Evolutionary conservation across 1,284 basidiomycete species (phyloP), one percentile per base, ranked within the genome.

Genomic region (Microbotryum silenes-acaulis): DNA sequence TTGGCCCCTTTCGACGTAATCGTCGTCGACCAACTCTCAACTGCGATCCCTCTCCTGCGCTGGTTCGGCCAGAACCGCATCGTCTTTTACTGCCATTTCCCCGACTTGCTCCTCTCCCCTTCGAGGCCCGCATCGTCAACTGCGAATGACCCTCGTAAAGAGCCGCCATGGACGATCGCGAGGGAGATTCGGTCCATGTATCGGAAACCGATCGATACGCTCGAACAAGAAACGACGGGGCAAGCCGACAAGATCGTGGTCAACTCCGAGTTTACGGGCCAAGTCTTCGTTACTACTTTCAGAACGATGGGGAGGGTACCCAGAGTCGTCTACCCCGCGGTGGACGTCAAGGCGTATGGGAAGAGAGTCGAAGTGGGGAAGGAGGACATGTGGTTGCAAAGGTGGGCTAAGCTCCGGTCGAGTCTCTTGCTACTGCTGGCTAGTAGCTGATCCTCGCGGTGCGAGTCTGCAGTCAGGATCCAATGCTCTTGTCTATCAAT

Each of bases 61-160:
- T 74, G 80, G 56, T 73, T 89, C 12, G 82, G 81, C 3, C 79
- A 80, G 14, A 89, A 83, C 12, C 83, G 89, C 1, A 87, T 96
- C 27, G 84, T 98, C 20, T 98, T 97, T 77, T 98, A 98, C 76
- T 96, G 92, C 71, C 94, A 98, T 75, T 98, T 97, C 72, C 94
- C 96, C 0, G 92, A 97, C 77, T 91, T 93, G 74, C 79, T 96
- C 0, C 81, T 96, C n/a, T 74, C 74, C 21, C 63, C 69, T n/a
- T 33, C 27, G 4, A 33, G 50, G 21, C 31, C 51, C 12, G 51
- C 31, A n/a, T 27, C 51, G n/a, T 48, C 55, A 0, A 29, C 61
- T 2, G 42, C 50, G 44, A 51, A 51, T n/a, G 49, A 51, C 25
- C 49, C 49, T 18, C 25, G 49, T 8, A 50, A 50, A 29, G 48